Base-by-base conservation (phyloP, 108 stramenopile genomes). In the Fragilaria crotonensis region DNA sequence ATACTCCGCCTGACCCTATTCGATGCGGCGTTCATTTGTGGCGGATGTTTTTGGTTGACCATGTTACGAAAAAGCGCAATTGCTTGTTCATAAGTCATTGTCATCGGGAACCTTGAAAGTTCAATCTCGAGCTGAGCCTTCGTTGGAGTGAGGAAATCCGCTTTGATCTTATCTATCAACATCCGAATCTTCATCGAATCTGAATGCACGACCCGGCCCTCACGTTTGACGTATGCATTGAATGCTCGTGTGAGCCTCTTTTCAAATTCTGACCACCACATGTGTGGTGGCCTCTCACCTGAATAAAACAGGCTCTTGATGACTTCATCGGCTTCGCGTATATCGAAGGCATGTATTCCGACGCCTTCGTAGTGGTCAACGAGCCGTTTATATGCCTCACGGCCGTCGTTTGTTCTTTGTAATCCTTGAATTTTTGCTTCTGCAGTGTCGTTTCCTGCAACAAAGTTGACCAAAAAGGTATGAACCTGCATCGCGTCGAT, bases 151-250 rank as follows among this genome's bases (percentile, higher is more conserved):
- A 58, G 36, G 57, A 58, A 58, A 18, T 41, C 33, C 4, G 57
- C 57, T n/a, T 41, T 45, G 21, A 58, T 41, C 20, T 44, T 36
- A 18, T 17, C 45, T 5, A 44, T 20, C 41, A 58, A 20, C 5
- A 32, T 58, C 4, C 57, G 33, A 20, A 58, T 33, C 19, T 58
- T 58, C 36, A 44, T 58, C 19, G 5, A 33, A 20, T 58, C 57
- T 4, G 32, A 36, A 44, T 58, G 41, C 19, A n/a, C n/a, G n/a
- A n/a, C n/a, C n/a, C n/a, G n/a, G n/a, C n/a, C n/a, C n/a, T n/a
- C n/a, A n/a, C n/a, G 45, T 41, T 21, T 11, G 17, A 14, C 57
- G n/a, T n/a, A 44, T 21, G 57, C n/a, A 5, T n/a, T 17, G 20
- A 32, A 58, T 7, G 36, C 57, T 23, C 19, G 19, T 44, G 32